phyloP scores from a whole-genome alignment of 768 basidiomycete species.

The Tylopilus intermedius region DNA sequence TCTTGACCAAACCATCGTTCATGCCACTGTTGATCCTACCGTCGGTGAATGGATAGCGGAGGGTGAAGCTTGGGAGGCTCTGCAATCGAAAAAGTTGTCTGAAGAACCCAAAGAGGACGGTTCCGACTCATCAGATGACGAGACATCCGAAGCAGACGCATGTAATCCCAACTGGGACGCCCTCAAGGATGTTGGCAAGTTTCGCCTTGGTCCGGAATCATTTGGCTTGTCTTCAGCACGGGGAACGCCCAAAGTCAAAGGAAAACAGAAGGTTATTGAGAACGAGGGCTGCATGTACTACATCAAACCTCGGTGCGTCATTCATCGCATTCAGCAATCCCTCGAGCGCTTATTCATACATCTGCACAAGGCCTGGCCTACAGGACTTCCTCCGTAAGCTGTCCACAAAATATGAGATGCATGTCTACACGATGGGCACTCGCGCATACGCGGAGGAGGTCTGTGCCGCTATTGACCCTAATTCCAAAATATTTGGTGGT shows the following conservation, averaged over 20 bases:
- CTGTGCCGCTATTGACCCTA: constrained; percentile 89
- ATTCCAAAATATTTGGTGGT: constrained; percentile 77
- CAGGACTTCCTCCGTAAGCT: constrained; percentile 68
- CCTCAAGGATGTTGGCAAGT: constrained; percentile 84
- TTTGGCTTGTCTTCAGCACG: constrained; percentile 46
- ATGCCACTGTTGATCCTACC: constrained; percentile 97
- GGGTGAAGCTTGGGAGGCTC: constrained; percentile 74
- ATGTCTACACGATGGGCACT: constrained; percentile 99
- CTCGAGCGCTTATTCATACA: neutral
- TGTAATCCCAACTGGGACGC: constrained; percentile 93
- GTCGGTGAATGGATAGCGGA: constrained; percentile 96
- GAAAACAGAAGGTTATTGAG: constrained; percentile 61
- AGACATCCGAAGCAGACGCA: constrained; percentile 45
- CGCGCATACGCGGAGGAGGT: constrained; percentile 95
- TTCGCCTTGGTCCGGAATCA: constrained; percentile 78
- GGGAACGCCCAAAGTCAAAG: constrained; percentile 40
- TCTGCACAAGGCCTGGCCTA: constrained; percentile 66
- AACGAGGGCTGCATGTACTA: constrained; percentile 92
- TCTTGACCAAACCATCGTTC: constrained; percentile 97
- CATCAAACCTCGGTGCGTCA: constrained; percentile 86
- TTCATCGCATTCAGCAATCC: neutral
- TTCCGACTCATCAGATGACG: constrained; percentile 37
- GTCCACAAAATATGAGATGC: constrained; percentile 89
- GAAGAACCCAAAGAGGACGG: constrained; percentile 27
- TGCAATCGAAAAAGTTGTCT: constrained; percentile 42